phyloP scores from a whole-genome alignment of 1,284 basidiomycete species.

The Ceratobasidium sp. region DNA sequence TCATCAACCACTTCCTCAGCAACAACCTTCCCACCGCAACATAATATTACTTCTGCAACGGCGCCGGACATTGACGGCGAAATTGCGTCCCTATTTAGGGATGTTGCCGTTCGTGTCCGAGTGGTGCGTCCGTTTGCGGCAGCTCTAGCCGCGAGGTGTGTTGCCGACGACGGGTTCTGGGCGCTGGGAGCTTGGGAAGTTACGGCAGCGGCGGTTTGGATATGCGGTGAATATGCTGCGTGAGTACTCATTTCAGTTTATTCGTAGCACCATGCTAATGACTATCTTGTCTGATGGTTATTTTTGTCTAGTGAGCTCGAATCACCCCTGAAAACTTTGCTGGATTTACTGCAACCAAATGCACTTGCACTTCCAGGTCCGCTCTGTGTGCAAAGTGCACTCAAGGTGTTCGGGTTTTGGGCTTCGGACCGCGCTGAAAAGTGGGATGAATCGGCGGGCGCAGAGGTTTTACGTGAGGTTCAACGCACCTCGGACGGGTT shows the following conservation, averaged over 20 bases:
- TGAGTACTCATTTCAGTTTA: slow-evolving; percentile 58
- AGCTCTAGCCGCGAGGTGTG: slow-evolving; percentile 68
- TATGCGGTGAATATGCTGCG: slow-evolving; percentile 93
- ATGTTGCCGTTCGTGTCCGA: slow-evolving; percentile 86
- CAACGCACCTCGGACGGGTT: slow-evolving; percentile 67
- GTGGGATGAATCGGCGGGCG: slow-evolving; percentile 80
- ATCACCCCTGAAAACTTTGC: slow-evolving; percentile 76
- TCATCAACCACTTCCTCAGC: neutral
- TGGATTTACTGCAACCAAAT: slow-evolving; percentile 72
- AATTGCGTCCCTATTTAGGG: slow-evolving; percentile 86
- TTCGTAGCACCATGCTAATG: neutral
- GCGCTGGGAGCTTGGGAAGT: slow-evolving; percentile 69
- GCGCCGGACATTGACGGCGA: slow-evolving; percentile 71
- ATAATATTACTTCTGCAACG: neutral
- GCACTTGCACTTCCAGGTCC: slow-evolving; percentile 26
- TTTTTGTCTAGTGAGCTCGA: slow-evolving; percentile 69
- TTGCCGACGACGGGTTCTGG: slow-evolving; percentile 82
- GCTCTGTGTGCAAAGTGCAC: slow-evolving; percentile 83
- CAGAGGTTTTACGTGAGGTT: slow-evolving; percentile 72
- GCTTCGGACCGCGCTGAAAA: slow-evolving; percentile 76
- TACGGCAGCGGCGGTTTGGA: slow-evolving; percentile 93
- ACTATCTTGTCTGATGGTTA: neutral
- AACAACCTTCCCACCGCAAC: slow-evolving; percentile 23
- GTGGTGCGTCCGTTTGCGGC: slow-evolving; percentile 84
- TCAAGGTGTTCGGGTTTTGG: slow-evolving; percentile 91